Evolutionary conservation across 495 filamentous ascomycete genomes (phyloP), one percentile per base, ranked within the genome.

Genomic region (Penicillium ucsense): DNA sequence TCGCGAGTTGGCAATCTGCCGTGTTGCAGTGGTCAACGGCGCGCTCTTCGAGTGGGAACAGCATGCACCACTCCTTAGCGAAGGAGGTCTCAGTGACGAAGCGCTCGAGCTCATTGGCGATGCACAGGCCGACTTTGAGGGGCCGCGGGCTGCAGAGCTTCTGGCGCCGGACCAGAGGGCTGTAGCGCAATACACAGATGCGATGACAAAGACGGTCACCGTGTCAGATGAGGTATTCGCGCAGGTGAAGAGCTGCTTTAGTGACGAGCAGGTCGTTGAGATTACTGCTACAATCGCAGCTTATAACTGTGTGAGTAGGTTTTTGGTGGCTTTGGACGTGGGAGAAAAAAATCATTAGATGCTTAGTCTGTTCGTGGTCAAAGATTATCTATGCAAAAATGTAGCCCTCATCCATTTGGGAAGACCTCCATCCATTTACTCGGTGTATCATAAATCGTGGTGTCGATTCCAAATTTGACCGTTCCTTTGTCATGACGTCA

Each of bases 261-360:
- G 54, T 12, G 82, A 88, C 46, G 73, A 72, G 62, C 82, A 88
- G 70, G 68, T 86, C 33, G 84, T 90, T 33, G 87, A 92, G 70
- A 74, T 89, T 50, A 86, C 83, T 46, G 79, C 86, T 10, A 88
- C 84, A 28, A 79, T 84, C 50, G 86, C 83, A n/a, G 80, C 79
- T 31, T 94, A 95, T 60, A 94, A 94, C 60, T 89, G 85, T 63
- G 88, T 95, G 8, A 87, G 83, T 54, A 73, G 88, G 41, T 91
- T 94, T 55, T 64, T 94, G 52, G 87, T 94, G 31, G 87, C 87
- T 12, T 59, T 95, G 52, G 83, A 91, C 67, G 86, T 89, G 70
- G 79, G 78, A 12, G 79, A 83, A 61, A 73, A 68, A 57, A 80
- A 78, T 33, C 51, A 54, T 46, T 56, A 41, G 52, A 8, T 32